Base-by-base conservation (phyloP, 176 grass and related monocot genomes). In the Paspalum vaginatum region DNA sequence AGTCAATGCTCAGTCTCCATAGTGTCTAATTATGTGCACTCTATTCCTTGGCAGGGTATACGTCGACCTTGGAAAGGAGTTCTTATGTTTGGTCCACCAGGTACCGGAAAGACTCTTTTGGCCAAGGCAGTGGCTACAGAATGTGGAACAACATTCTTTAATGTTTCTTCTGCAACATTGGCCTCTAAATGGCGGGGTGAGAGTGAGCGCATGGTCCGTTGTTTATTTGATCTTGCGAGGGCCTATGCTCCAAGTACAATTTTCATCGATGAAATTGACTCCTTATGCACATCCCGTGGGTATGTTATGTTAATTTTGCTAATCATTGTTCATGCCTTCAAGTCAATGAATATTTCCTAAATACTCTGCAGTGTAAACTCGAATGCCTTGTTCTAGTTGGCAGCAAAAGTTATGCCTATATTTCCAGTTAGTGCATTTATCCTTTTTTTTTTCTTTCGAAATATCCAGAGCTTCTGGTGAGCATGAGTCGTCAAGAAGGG, bases 81-180 rank as follows among this genome's bases (percentile, higher is more conserved):
- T 76, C 92, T 99, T 68, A 99, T 99, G 96, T 99, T 99, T 85
- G 92, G 96, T 40, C 96, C 96, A 63, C 96, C 96, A 52, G 96
- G 96, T 79, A 99, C 96, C 27, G 96, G 96, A 77, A 99, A 99
- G 67, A 95, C 96, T 26, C 92, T 99, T 74, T 86, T 99, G 77
- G 96, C 96, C 39, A 99, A 99, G 88, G 96, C 96, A 70, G 96
- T 99, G 56, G 96, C 96, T 65, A 99, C 96, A 71, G 96, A 99
- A 88, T 99, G 96, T 77, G 96, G 96, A 37, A 99, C 96, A 44
- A 99, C 96, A 61, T 99, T 99, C 67, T 99, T 99, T 60, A 99
- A 99, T 86, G 96, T 99, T 86, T 99, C 96, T 50, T 99, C 96
- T 72, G 96, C 96, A 60, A 99, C 96, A 56, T 44, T 99, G 84